Evolutionary conservation across 2,329 filamentous ascomycete genomes (phyloP), one percentile per base, ranked within the genome.

Genomic region (Cytospora paraplurivora): DNA sequence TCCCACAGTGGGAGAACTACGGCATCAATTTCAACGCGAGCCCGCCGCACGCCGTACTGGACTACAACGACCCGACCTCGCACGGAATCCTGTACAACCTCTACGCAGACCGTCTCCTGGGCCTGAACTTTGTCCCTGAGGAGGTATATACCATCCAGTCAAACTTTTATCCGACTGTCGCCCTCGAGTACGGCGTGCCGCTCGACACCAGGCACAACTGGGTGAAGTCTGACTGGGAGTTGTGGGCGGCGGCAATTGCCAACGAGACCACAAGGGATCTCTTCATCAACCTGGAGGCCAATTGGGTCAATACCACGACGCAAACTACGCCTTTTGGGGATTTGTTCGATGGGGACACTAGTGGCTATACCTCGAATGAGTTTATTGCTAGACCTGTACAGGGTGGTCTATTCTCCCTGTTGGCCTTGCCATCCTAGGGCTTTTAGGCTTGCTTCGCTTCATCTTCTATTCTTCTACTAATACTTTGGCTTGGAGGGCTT

Each of bases 151-250:
- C 87, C 66, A 88, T 88, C 73, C 92, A 96, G 75, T 90, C 86
- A 35, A 76, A 82, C 62, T 96, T 91, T 83, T 96, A 96, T 79
- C 80, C 82, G 51, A 84, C 84, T 11, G 85, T 91, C 3, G 85
- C 88, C 58, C 86, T 90, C 66, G 85, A 87, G 71, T 95, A 91
- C 75, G 92, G 91, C n/a, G 82, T 96, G 0, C 89, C 92, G 0
- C 86, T 96, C 11, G 92, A 96, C 77, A 89, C 85, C 53, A 86
- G 92, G 56, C 91, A 95, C 76, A 79, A 88, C 1, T 94, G 92
- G 78, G 90, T 91, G 67, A 96, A 96, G 78, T 87, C 86, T 0
- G 92, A 96, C 78, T 96, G 92, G 92, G 87, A 93, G 72, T 87
- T 95, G 73, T 93, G 93, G 77, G 85, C 86, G 6, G 92, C 92